Conservation (phyloP, 805 yeast genomes). For the Pichia nakasei region DNA sequence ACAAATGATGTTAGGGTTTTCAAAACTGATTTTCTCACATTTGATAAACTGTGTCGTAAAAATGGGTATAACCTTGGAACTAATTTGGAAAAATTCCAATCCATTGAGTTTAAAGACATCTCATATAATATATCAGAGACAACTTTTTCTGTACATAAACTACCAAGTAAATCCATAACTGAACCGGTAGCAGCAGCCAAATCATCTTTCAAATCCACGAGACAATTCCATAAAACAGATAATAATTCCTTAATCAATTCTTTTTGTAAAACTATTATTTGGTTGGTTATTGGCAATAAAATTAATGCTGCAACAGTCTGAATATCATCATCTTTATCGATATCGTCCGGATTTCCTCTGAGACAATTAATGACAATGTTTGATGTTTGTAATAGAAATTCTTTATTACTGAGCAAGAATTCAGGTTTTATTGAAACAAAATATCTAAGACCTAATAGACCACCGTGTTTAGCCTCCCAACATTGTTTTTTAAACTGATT, state of each 20-base stretch:
- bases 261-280: conserved; percentile 61
- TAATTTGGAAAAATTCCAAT: conserved; percentile 50
- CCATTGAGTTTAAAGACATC: conserved; percentile 33
- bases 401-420: conserved; percentile 50
- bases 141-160: conserved; percentile 70
- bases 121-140: conserved; percentile 66
- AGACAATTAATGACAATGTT: conserved; percentile 83
- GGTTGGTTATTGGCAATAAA: conserved; percentile 79
- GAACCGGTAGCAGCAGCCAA: conserved; percentile 91
- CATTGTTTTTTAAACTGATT: conserved; percentile 37
- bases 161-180: conserved; percentile 88
- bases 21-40: conserved; percentile 82
- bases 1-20: conserved; percentile 74
- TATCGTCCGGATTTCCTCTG: conserved; percentile 48
- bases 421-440: conserved; percentile 85
- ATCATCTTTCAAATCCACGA: conserved; percentile 82
- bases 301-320: conserved; percentile 96
- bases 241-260: conserved; percentile 40
- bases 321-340: conserved; percentile 95
- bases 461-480: conserved; percentile 99
- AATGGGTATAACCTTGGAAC: conserved; percentile 93
- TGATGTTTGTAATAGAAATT: conserved; percentile 61
- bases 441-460: conserved; percentile 86
- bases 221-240: conserved; percentile 82
- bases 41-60: conserved; percentile 84